A percentile compares a stretch with the other conserved stretches of the same genome.
Conservation (phyloP, 345 rosid genomes). For the Syzygium aqueum region DNA sequence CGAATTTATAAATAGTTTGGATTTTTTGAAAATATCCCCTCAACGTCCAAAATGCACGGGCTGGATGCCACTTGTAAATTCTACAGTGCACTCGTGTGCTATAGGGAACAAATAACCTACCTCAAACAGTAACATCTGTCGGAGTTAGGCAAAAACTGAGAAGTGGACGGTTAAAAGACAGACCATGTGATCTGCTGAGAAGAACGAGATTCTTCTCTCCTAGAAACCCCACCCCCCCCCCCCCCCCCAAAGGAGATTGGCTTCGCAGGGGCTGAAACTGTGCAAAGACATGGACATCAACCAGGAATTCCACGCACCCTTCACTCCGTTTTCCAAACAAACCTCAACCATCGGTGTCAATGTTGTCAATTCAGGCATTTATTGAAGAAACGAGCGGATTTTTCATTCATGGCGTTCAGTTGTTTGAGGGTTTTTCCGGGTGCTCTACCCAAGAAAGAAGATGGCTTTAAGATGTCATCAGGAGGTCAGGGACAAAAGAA, state of each 20-base stretch:
- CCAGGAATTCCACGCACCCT: background rate
- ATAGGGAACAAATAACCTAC: background rate
- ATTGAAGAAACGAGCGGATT: background rate
- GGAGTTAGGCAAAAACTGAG: background rate
- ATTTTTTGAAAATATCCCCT: background rate
- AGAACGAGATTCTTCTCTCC: background rate
- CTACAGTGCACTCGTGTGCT: background rate
- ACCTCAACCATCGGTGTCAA: background rate
- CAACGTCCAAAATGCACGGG: background rate
- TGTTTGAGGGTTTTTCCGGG: background rate
- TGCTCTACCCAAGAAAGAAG: background rate
- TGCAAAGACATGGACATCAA: background rate
- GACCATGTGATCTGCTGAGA: background rate
- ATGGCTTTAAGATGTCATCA: background rate
- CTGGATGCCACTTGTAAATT: background rate
- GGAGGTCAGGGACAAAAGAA: background rate
- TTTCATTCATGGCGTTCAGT: background rate
- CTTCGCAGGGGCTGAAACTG: background rate
- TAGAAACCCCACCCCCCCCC: background rate
- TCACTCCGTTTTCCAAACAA: background rate
- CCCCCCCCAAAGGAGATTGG: background rate
- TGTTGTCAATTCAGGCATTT: background rate
- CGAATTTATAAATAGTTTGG: background rate
- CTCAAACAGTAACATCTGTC: background rate
- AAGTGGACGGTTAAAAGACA: background rate